Conservation (phyloP, 1,284 basidiomycete species). For the Ceratobasidium sp. region DNA sequence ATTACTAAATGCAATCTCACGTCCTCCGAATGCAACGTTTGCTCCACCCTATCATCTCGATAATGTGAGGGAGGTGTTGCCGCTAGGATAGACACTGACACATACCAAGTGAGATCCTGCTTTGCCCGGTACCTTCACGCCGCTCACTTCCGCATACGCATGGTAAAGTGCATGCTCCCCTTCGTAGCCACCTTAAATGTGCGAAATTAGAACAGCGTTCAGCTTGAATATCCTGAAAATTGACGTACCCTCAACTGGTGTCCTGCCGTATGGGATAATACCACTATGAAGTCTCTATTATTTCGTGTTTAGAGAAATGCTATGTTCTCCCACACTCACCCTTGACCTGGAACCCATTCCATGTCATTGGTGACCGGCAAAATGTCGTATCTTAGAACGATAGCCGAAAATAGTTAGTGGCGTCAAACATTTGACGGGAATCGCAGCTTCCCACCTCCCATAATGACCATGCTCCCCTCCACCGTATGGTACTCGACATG, state of each 20-base stretch:
- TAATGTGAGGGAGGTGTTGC: too few species aligned
- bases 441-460: conserved; percentile 69
- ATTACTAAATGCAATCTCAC: conserved; percentile 22
- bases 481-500: conserved; percentile 73
- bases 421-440: neutral
- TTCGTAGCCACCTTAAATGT: conserved; percentile 41
- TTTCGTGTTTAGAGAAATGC: neutral
- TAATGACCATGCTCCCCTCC: conserved; percentile 71
- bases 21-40: conserved; percentile 40
- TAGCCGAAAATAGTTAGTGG: neutral
- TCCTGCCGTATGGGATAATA: conserved; percentile 23
- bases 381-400: conserved; percentile 40
- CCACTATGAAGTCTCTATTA: conserved; percentile 3
- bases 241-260: conserved; percentile 27
- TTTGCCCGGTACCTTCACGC: conserved; percentile 44
- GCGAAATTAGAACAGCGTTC: neutral
- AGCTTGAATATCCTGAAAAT: neutral
- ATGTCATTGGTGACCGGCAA: conserved; percentile 37
- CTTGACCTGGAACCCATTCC: conserved; percentile 38
- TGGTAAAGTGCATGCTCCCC: conserved; percentile 37
- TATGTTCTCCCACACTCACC: neutral
- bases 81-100: too few species aligned
- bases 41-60: conserved; percentile 14
- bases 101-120: conserved; percentile 38
- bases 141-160: conserved; percentile 34